phyloP scores from a whole-genome alignment of 352 stramenopile species.

The Phytophthora kernoviae region DNA sequence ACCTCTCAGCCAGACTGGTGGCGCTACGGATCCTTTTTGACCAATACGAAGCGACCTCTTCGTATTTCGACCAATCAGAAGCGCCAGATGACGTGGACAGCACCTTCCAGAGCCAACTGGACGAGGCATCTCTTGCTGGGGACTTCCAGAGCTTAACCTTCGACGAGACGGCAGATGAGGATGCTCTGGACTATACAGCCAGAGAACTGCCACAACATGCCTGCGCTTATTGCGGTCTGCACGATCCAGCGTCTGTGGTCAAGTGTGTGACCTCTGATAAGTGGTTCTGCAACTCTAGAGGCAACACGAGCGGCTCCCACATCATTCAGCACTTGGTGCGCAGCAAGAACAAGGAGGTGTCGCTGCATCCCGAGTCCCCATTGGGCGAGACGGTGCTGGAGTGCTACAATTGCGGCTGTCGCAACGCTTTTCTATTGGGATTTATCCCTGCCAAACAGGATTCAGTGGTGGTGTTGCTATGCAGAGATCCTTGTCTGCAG shows the following conservation, averaged over 20 bases:
- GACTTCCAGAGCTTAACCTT: conserved; percentile 76
- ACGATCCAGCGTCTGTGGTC: conserved; percentile 96
- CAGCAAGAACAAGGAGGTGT: conserved; percentile 91
- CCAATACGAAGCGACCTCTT: conserved; percentile 51
- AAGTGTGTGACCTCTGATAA: conserved; percentile 96
- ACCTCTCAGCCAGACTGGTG: conserved; percentile 26
- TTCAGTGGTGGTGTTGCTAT: conserved; percentile 97
- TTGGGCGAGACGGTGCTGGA: conserved; percentile 97
- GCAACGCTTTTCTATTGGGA: conserved; percentile 98
- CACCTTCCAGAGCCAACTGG: conserved; percentile 49
- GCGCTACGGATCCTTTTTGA: conserved; percentile 61
- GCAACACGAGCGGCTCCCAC: conserved; percentile 94
- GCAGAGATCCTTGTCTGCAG: conserved; percentile 96
- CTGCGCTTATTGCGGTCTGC: conserved; percentile 97
- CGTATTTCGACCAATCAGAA: conserved; percentile 37
- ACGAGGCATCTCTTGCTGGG: conserved; percentile 38
- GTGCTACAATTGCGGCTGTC: conserved; percentile 99
- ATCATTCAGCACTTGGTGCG: conserved; percentile 99
- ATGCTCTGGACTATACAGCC: conserved; percentile 70
- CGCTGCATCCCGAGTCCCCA: conserved; percentile 94
- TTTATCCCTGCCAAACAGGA: conserved; percentile 98
- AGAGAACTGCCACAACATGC: conserved; percentile 89
- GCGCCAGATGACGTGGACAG: conserved; percentile 15
- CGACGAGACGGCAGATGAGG: conserved; percentile 74
- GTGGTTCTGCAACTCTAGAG: conserved; percentile 98